phyloP scores from a whole-genome alignment of 495 filamentous ascomycete genomes.

The Gamarada debralockiae region DNA sequence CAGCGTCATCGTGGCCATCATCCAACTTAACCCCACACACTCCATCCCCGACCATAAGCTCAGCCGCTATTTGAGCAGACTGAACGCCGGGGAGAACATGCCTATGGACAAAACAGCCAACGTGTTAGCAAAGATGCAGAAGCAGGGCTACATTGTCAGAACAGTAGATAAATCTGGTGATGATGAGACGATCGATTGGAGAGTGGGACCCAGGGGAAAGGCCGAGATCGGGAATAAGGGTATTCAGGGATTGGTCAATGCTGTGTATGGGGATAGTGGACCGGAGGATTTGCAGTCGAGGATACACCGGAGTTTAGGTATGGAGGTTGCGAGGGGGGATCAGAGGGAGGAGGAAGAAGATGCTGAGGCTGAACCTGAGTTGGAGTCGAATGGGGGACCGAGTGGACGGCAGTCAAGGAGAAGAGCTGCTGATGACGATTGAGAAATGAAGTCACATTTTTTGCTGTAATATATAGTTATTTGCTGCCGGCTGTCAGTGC shows the following conservation, averaged over 20 bases:
- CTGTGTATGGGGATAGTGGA: slow-evolving; percentile 46
- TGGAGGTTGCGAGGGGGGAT: slow-evolving; percentile 30
- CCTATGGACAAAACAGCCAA: slow-evolving; percentile 74
- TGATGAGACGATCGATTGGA: slow-evolving; percentile 74
- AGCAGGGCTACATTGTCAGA: slow-evolving; percentile 78
- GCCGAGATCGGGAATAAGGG: slow-evolving; percentile 74
- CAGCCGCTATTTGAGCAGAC: slow-evolving; percentile 65
- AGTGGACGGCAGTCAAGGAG: slow-evolving; percentile 4
- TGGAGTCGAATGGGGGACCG: slow-evolving; percentile 14
- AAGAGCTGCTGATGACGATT: slow-evolving; percentile 23
- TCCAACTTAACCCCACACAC: slow-evolving; percentile 65
- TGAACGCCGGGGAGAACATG: slow-evolving; percentile 73
- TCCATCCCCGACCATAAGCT: slow-evolving; percentile 69
- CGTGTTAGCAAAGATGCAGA: slow-evolving; percentile 67
- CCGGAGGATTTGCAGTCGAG: slow-evolving; percentile 49
- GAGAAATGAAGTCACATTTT: not conserved
- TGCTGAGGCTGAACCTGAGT: slow-evolving; percentile 26
- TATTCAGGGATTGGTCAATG: slow-evolving; percentile 64
- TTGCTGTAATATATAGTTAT: too few relatives aligned
- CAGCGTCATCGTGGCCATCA: slow-evolving; percentile 71
- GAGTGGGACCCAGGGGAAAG: slow-evolving; percentile 80
- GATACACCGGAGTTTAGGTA: slow-evolving; percentile 49
- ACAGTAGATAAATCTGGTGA: slow-evolving; percentile 61
- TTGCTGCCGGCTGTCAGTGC: too few relatives aligned
- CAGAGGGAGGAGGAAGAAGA: slow-evolving; percentile 32